Evolutionary conservation across 2,329 filamentous ascomycete species (phyloP), one percentile per base, ranked within the genome.

Genomic region (Sclerotinia nivalis): DNA sequence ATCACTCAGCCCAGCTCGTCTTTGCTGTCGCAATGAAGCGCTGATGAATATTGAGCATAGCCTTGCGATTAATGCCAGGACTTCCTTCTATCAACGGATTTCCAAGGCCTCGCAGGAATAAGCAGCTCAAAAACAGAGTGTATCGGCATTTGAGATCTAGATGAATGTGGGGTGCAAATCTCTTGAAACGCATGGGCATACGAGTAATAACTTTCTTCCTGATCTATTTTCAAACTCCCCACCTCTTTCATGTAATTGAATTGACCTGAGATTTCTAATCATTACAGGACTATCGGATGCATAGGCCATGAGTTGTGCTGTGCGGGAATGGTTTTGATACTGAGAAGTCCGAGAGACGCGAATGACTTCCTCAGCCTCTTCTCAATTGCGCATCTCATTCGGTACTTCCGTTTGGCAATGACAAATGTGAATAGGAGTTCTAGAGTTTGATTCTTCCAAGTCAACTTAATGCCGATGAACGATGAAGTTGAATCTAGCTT

Each of bases 291-390:
- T 50, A 68, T 60, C 61, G 66, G 65, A 72, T 74, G 73, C 73
- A 75, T 73, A 68, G 70, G 50, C 70, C 75, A 52, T 55, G 55
- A 62, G 58, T 71, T 71, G 74, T 73, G 64, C 74, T 72, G 74
- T 74, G 74, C 73, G 69, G 62, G 68, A 43, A 69, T 58, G 71
- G 59, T 58, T 62, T 55, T 69, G 67, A 54, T 55, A 12, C 37
- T 15, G 22, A 28, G 25, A 50, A 50, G 22, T 58, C 49, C 28
- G n/a, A 55, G 15, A 45, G 47, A 54, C 31, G 28, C 56, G 31
- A 47, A 49, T 47, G 61, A 66, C 52, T 59, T 59, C 31, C 37
- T 73, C 71, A 72, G 71, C 73, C 73, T 74, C 68, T 71, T 68
- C 37, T 37, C 56, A 56, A 50, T 68, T 71, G 66, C 66, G 66